phyloP scores from a whole-genome alignment of 257 asterid genomes.

The Leonotis leonurus region DNA sequence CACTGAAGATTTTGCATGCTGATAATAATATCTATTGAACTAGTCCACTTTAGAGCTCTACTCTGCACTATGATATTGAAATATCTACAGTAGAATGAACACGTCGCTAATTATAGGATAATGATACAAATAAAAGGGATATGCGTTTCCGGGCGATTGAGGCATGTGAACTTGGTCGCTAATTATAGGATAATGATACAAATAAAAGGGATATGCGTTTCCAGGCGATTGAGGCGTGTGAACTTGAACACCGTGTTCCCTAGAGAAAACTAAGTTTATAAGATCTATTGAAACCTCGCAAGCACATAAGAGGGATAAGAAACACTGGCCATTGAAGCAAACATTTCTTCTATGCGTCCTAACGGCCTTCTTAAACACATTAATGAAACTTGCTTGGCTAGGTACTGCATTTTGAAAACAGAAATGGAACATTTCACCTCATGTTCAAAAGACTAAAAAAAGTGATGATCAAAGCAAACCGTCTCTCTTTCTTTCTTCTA shows the following conservation, averaged over 20 bases:
- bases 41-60: not conserved
- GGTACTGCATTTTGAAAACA: not conserved
- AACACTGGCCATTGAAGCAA: not conserved
- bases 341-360: too few relatives aligned
- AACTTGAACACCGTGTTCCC: not conserved
- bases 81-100: not conserved
- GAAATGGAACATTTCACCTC: not conserved
- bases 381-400: not conserved
- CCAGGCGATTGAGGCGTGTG: not conserved
- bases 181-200: too few relatives aligned
- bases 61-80: not conserved
- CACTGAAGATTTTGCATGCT: not conserved
- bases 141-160: not conserved
- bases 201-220: not conserved
- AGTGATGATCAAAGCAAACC: not conserved
- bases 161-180: not conserved
- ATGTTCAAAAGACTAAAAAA: not conserved
- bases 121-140: not conserved
- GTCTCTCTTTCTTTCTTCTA: not conserved
- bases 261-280: not conserved
- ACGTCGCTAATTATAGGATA: too few relatives aligned
- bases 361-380: not conserved
- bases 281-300: not conserved
- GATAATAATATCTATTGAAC: not conserved
- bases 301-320: not conserved